Base-by-base conservation (phyloP, 306 rosid genomes). In the Quercus engelmannii region DNA sequence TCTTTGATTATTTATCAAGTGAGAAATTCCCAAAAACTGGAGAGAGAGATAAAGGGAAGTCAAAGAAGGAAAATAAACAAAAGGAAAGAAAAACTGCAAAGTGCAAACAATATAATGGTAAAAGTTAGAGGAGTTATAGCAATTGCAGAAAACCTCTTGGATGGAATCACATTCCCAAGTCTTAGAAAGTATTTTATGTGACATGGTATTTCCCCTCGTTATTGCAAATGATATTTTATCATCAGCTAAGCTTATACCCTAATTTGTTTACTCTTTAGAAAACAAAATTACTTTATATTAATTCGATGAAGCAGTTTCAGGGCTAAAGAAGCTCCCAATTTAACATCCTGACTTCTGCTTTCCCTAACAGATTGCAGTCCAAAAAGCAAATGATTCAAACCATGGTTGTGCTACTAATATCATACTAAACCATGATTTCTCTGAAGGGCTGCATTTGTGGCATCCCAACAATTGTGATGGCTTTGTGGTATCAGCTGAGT, bases 361-460 rank as follows among this genome's bases (percentile, higher is more conserved):
- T 80, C n/a, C 55, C 71, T 72, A 82, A 80, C 89, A 92, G 96
- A 83, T 33, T 74, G 80, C 78, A 68, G 83, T 75, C 14, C 85
- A 77, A 83, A 84, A 46, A 64, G 69, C 55, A 56, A 64, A 80
- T 69, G 65, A 74, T 82, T 35, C 77, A 75, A 88, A 80, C 74
- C 67, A 76, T 43, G 75, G 80, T 80, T 76, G 23, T 59, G 82
- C 85, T 78, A 65, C 84, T 64, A 93, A 96, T 85, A 82, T 96
- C 82, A 49, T 93, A 72, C 75, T 74, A 72, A 96, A 96, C 79
- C 94, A 90, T 67, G 94, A 96, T 84, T 96, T 96, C 89, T 86
- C 94, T 65, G 80, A 75, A 55, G 97, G 93, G 84, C 74, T 96
- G 85, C 88, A 86, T 49, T 87, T 86, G 68, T 96, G 98, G 99